Percentiles rank a stretch among this genome's conserved stretches.
phyloP scores from a whole-genome alignment of 1,284 basidiomycete genomes.

The Xerocomus tenax region DNA sequence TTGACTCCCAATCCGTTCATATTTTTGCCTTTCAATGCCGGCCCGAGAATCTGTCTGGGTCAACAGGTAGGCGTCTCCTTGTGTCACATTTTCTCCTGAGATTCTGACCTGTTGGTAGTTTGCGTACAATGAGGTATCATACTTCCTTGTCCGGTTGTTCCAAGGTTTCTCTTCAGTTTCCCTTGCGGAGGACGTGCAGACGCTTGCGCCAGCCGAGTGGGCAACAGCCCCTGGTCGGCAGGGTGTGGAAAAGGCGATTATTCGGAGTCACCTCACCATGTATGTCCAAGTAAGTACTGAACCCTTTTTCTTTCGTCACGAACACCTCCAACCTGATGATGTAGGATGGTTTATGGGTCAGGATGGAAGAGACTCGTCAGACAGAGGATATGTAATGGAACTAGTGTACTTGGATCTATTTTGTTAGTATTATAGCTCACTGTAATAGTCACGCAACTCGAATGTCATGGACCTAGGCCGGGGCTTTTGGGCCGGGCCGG shows the following conservation, averaged over 20 bases:
- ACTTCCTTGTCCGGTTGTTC: slow-evolving; percentile 36
- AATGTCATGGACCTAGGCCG: too few relatives aligned
- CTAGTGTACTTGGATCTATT: too few relatives aligned
- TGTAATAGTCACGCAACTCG: too few relatives aligned
- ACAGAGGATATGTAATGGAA: neutral
- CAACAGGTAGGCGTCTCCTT: slow-evolving; percentile 32
- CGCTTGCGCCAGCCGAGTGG: slow-evolving; percentile 29
- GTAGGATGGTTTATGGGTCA: slow-evolving; percentile 18
- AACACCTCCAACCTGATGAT: neutral
- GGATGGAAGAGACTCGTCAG: slow-evolving; percentile 10
- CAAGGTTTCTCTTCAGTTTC: slow-evolving; percentile 33
- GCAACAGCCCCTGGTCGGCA: slow-evolving; percentile 20
- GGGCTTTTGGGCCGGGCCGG: too few relatives aligned
- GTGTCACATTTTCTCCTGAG: neutral
- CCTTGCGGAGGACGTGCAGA: slow-evolving; percentile 34
- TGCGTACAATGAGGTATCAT: slow-evolving; percentile 38
- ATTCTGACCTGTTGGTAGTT: slow-evolving; percentile 23
- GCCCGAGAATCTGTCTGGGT: slow-evolving; percentile 42
- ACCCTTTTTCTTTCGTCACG: neutral
- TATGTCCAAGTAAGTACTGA: slow-evolving; percentile 33
- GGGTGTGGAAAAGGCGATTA: slow-evolving; percentile 26
- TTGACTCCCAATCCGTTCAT: slow-evolving; percentile 33
- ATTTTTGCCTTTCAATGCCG: slow-evolving; percentile 36
- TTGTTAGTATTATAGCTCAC: too few relatives aligned
- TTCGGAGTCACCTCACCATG: slow-evolving; percentile 44